A percentile compares a stretch with the other conserved stretches of the same genome.
Evolutionary conservation across 1,139 yeast genomes (phyloP).

Genomic region (Suhomyces wounanorum): DNA sequence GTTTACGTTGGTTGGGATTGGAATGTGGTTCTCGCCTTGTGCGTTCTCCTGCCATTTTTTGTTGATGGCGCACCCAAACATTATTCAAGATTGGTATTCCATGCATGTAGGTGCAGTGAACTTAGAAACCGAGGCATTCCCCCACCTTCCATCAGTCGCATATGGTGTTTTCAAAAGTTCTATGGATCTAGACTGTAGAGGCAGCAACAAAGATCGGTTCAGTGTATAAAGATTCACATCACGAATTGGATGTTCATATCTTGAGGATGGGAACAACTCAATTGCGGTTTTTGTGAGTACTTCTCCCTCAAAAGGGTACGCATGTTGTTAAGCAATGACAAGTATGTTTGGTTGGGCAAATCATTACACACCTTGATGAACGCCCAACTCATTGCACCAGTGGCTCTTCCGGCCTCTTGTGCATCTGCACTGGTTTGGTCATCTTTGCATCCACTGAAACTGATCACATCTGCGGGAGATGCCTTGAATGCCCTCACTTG

Average conservation of each 20-base stretch:
- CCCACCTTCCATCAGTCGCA: background rate
- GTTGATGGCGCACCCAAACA: too few species aligned
- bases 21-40: too few species aligned
- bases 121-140: background rate
- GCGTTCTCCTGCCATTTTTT: too few species aligned
- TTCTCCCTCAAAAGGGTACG: slow-evolving; percentile 66
- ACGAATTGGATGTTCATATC: slow-evolving; percentile 56
- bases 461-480: slow-evolving; percentile 85
- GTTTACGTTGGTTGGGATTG: too few species aligned
- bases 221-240: slow-evolving; percentile 9
- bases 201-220: background rate
- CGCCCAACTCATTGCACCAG: slow-evolving; percentile 96
- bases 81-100: too few species aligned
- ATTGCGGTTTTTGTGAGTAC: slow-evolving; percentile 87
- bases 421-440: slow-evolving; percentile 84
- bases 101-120: too few species aligned
- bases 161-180: background rate
- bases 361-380: slow-evolving; percentile 70
- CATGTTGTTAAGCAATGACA: slow-evolving; percentile 79
- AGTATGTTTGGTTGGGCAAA: slow-evolving; percentile 73
- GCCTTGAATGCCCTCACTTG: slow-evolving; percentile 56
- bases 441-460: slow-evolving; percentile 90
- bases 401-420: slow-evolving; percentile 69
- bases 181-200: background rate
- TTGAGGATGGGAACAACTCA: slow-evolving; percentile 81